Conservation (phyloP, 192 early-diverging fungal species). For the Obelidium mucronatum region DNA sequence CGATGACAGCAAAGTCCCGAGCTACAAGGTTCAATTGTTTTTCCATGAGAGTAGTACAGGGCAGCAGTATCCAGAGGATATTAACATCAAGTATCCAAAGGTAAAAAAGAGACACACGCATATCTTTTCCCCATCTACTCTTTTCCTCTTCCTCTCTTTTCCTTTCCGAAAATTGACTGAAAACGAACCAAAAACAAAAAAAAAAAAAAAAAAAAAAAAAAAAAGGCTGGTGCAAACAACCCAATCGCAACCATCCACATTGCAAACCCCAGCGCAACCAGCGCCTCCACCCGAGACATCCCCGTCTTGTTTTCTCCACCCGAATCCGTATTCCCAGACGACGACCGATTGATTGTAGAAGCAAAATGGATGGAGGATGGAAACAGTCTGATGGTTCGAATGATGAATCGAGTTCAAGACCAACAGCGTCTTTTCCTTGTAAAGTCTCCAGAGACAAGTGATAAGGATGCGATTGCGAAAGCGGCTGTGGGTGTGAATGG, state of each 20-base stretch:
- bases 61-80: constrained; percentile 77
- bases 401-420: constrained; percentile 93
- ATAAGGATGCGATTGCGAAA: constrained; percentile 16
- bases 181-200: no score
- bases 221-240: constrained; percentile 83
- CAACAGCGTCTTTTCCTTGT: constrained; percentile 74
- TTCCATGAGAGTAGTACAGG: background rate
- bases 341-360: constrained; percentile 83
- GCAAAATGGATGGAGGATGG: constrained; percentile 74
- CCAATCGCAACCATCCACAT: constrained; percentile 82
- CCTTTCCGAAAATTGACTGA: no score
- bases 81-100: constrained; percentile 91
- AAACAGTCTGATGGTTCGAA: constrained; percentile 71
- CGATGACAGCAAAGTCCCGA: constrained; percentile 83
- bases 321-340: constrained; percentile 58
- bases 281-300: constrained; percentile 12
- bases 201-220: no score
- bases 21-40: constrained; percentile 78
- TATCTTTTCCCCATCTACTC: no score
- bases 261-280: constrained; percentile 52
- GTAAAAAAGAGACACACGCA: background rate
- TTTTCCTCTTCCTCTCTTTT: no score
- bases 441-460: constrained; percentile 42
- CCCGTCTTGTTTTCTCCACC: constrained; percentile 54
- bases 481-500: background rate